Evolutionary conservation across 2,329 filamentous ascomycete genomes (phyloP).

Genomic region (Chaetothyriales sp.): DNA sequence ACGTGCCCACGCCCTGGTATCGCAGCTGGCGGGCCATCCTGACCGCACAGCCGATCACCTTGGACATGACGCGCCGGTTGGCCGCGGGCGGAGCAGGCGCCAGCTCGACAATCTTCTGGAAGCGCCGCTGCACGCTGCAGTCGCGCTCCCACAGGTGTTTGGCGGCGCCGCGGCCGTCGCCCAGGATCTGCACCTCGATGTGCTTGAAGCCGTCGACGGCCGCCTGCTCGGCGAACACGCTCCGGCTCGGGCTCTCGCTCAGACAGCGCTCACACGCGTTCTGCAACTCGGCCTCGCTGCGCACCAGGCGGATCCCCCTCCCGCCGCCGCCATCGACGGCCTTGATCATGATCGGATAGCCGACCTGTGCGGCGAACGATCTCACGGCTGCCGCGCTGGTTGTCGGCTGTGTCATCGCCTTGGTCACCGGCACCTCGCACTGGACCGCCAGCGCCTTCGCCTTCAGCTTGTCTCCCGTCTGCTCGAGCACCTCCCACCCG

Average conservation of each 20-base stretch:
- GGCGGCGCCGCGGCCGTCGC: conserved; percentile 38
- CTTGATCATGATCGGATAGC: conserved; percentile 46
- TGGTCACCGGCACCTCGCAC: conserved; percentile 38
- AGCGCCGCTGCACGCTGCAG: conserved; percentile 44
- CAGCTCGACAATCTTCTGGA: conserved; percentile 47
- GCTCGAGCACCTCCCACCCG: conserved; percentile 40
- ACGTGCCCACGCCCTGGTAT: conserved; percentile 47
- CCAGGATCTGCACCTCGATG: conserved; percentile 46
- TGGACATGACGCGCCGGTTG: conserved; percentile 33
- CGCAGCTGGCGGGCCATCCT: conserved; percentile 35
- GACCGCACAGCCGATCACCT: conserved; percentile 40
- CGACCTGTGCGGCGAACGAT: conserved; percentile 43
- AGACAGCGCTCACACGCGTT: conserved; percentile 36
- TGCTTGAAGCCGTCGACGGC: conserved; percentile 47
- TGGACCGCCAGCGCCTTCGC: conserved; percentile 37
- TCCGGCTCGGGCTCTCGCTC: conserved; percentile 43
- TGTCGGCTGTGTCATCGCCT: conserved; percentile 33
- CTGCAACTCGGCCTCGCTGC: conserved; percentile 29
- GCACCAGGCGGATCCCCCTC: conserved; percentile 42
- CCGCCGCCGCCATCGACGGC: conserved; percentile 51
- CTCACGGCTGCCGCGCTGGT: conserved; percentile 28
- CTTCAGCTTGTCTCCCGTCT: conserved; percentile 42
- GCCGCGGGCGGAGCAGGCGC: conserved; percentile 39
- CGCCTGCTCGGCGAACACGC: conserved; percentile 47
- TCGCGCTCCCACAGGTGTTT: conserved; percentile 46